Evolutionary conservation across 1,284 basidiomycete species (phyloP).

Genomic region (Sphaerobolus stellatus): DNA sequence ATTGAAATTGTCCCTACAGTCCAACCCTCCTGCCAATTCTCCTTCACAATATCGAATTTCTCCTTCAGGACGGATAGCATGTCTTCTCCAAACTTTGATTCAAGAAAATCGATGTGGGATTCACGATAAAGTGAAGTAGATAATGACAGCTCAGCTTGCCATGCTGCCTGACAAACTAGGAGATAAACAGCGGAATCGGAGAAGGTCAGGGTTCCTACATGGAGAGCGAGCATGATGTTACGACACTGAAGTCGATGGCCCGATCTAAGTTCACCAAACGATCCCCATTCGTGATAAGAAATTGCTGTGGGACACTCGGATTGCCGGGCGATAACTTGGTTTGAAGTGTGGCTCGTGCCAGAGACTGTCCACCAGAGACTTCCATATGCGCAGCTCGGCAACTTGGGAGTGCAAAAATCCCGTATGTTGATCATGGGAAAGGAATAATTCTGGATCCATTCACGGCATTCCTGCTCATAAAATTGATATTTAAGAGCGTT

Average conservation of each 20-base stretch:
- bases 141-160: conserved; percentile 39
- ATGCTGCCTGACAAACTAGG: conserved; percentile 41
- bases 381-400: no score
- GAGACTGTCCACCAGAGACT: conserved; percentile 37
- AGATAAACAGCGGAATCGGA: conserved; percentile 37
- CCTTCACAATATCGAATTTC: conserved; percentile 30
- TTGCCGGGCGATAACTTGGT: conserved; percentile 44
- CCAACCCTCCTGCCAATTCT: conserved; percentile 44
- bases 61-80: conserved; percentile 35
- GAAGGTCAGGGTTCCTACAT: conserved; percentile 37
- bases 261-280: conserved; percentile 43
- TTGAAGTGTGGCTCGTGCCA: conserved; percentile 40
- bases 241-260: conserved; percentile 48
- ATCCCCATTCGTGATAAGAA: conserved; percentile 42
- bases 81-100: conserved; percentile 31
- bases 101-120: conserved; percentile 22
- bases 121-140: conserved; percentile 13
- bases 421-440: no score
- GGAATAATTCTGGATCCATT: conserved; percentile 4
- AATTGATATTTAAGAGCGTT: neutral
- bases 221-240: conserved; percentile 45
- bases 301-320: conserved; percentile 36
- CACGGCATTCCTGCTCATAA: neutral
- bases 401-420: no score
- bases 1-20: conserved; percentile 38